Percentiles rank a stretch among this genome's conserved stretches.
Conservation (phyloP, 2,329 filamentous ascomycete species). For the Alternaria solani region DNA sequence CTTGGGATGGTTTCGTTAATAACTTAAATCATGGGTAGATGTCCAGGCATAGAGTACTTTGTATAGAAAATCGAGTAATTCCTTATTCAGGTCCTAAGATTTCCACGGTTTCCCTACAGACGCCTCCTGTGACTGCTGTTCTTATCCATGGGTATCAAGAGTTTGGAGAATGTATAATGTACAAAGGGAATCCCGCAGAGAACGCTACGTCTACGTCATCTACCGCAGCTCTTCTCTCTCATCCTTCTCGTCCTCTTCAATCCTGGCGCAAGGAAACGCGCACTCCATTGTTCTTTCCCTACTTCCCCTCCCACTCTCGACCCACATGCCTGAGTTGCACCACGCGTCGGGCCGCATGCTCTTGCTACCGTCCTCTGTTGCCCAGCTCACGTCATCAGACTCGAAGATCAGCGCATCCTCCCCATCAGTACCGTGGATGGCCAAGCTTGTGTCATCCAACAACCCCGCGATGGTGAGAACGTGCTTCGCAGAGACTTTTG, state of each 20-base stretch:
- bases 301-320: slow-evolving; percentile 4
- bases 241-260: slow-evolving; percentile 9
- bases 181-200: background rate
- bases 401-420: slow-evolving; percentile 18
- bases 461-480: slow-evolving; percentile 22
- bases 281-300: slow-evolving; percentile 25
- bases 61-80: background rate
- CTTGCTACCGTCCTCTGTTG: slow-evolving; percentile 3
- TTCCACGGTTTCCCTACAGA: background rate
- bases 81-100: too few relatives aligned
- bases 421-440: slow-evolving; percentile 7
- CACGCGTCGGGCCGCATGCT: slow-evolving; percentile 2
- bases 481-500: slow-evolving; percentile 7
- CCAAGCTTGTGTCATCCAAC: slow-evolving; percentile 18
- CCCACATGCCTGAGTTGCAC: slow-evolving; percentile 19
- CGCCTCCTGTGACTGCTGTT: background rate
- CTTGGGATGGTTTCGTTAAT: too few relatives aligned
- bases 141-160: background rate
- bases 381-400: slow-evolving; percentile 8
- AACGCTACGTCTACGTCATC: background rate
- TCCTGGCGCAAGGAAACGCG: slow-evolving; percentile 21
- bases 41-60: background rate
- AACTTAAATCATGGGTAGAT: too few relatives aligned
- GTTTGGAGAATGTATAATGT: background rate
- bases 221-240: slow-evolving; percentile 18